Conservation (phyloP, 768 basidiomycete species). For the Brasilioporus rufonigricans region DNA sequence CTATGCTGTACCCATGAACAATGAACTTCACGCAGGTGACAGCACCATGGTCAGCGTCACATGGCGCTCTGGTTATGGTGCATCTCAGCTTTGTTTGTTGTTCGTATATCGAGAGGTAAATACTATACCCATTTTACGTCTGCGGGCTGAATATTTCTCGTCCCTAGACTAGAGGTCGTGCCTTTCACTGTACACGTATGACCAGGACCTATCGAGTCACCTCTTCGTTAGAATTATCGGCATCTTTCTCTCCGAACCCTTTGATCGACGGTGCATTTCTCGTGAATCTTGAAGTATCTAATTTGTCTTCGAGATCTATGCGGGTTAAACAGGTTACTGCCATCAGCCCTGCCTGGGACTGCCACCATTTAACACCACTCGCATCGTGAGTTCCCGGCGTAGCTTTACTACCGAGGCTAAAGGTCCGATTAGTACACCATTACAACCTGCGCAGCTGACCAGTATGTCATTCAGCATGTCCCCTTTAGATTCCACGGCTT, state of each 20-base stretch:
- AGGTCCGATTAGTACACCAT: conserved; percentile 34
- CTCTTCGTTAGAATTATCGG: conserved; percentile 54
- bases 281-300: conserved; percentile 56
- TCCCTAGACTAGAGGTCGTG: conserved; percentile 41
- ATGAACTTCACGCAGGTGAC: conserved; percentile 45
- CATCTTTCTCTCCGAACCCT: conserved; percentile 49
- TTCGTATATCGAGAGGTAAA: conserved; percentile 67
- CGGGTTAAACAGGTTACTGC: conserved; percentile 56
- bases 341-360: conserved; percentile 70
- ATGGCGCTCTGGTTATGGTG: conserved; percentile 49
- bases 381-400: conserved; percentile 40
- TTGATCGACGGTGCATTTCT: conserved; percentile 49
- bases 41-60: conserved; percentile 50
- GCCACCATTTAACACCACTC: conserved; percentile 36
- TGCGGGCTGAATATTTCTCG: conserved; percentile 3
- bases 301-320: conserved; percentile 42
- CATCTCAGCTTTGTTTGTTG: conserved; percentile 53
- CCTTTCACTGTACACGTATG: conserved; percentile 60
- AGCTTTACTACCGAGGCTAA: conserved; percentile 3
- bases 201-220: conserved; percentile 57
- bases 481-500: conserved; percentile 36
- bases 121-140: neutral
- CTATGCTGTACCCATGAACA: conserved; percentile 40
- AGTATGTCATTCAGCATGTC: conserved; percentile 43
- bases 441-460: conserved; percentile 50